phyloP scores from a whole-genome alignment of 371 early-diverging fungal genomes.

The Mortierella sp. region DNA sequence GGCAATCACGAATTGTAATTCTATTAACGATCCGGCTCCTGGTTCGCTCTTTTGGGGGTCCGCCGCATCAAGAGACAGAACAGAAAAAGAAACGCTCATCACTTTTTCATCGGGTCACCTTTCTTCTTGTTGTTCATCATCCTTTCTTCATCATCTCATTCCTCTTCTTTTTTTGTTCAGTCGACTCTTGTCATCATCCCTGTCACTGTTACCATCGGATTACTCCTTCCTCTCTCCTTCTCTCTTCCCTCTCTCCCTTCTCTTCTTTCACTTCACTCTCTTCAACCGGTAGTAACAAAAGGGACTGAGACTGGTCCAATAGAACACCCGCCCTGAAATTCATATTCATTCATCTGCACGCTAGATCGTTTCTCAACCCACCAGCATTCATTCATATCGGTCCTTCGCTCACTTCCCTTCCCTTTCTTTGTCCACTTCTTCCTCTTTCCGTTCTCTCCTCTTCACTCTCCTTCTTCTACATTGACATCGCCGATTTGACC shows the following conservation, averaged over 20 bases:
- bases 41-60: slow-evolving; percentile 2
- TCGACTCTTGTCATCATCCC: background rate
- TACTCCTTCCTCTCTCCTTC: background rate
- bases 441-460: background rate
- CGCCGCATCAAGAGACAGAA: background rate
- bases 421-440: background rate
- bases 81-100: slow-evolving; percentile 8
- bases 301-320: background rate
- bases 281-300: background rate
- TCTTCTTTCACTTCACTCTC: background rate
- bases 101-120: background rate
- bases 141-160: background rate
- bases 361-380: background rate
- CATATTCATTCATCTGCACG: background rate
- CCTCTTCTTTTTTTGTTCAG: too few species aligned
- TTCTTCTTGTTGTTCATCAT: slow-evolving; percentile 4
- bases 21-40: background rate
- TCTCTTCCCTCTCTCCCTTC: background rate
- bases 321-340: background rate
- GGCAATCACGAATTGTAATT: background rate
- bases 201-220: background rate
- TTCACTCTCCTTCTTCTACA: background rate
- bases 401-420: background rate
- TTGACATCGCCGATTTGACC: background rate
- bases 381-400: background rate